Percentiles rank a stretch among this genome's conserved stretches.
phyloP scores from a whole-genome alignment of 352 stramenopile genomes.

The Globisporangium mamillatum region DNA sequence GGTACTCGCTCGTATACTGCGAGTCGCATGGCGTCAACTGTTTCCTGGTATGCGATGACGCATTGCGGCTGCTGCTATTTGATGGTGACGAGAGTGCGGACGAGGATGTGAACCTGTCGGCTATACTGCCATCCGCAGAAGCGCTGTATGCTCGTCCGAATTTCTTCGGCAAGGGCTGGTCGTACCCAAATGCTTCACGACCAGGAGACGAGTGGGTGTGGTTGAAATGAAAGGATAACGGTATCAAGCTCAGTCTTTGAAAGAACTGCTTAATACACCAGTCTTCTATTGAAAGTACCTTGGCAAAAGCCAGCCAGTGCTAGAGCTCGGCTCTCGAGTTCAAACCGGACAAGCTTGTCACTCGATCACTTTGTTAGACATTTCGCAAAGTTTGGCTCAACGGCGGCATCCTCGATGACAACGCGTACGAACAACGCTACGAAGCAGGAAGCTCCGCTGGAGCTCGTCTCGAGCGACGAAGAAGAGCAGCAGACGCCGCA shows the following conservation, averaged over 20 bases:
- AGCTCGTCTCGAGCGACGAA: background rate
- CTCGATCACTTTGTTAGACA: background rate
- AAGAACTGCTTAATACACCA: background rate
- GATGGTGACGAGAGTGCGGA: background rate
- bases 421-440: background rate
- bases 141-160: constrained; percentile 54
- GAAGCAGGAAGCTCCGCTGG: background rate
- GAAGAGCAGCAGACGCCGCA: background rate
- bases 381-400: background rate
- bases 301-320: background rate
- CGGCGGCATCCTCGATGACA: background rate
- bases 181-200: constrained; percentile 40
- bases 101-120: constrained; percentile 20
- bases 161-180: constrained; percentile 61
- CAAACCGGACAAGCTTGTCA: background rate
- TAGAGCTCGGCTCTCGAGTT: background rate
- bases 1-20: constrained; percentile 76
- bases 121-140: constrained; percentile 20
- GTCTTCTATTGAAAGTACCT: background rate
- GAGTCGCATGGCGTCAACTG: constrained; percentile 77
- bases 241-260: background rate
- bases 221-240: constrained; percentile 18
- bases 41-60: constrained; percentile 61
- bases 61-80: constrained; percentile 14
- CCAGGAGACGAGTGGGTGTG: constrained; percentile 49